Percentiles rank a stretch among this genome's conserved stretches.
Evolutionary conservation across 1,139 yeast genomes (phyloP).

Genomic region (Candida anutae): DNA sequence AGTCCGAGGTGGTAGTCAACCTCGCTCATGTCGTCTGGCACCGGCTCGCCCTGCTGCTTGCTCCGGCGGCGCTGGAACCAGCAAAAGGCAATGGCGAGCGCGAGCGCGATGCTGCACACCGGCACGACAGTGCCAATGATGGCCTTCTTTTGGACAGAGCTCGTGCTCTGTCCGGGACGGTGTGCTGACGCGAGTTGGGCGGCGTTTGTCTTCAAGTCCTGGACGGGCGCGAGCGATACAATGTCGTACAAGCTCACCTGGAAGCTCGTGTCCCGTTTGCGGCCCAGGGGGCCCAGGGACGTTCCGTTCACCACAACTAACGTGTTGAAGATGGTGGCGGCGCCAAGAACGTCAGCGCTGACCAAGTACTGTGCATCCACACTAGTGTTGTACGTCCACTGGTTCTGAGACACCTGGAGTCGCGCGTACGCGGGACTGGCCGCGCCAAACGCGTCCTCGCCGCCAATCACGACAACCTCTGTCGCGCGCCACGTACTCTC

Average conservation of each 20-base stretch:
- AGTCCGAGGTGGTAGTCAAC: conserved; percentile 30
- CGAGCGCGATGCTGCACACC: conserved; percentile 13
- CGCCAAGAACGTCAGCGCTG: conserved; percentile 26
- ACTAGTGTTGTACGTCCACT: conserved; percentile 38
- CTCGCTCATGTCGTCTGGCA: conserved; percentile 19
- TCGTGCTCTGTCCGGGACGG: neutral
- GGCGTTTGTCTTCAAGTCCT: conserved; percentile 12
- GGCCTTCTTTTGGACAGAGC: conserved; percentile 17
- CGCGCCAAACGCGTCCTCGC: conserved; percentile 17
- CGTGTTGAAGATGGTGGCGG: conserved; percentile 38
- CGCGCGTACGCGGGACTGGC: conserved; percentile 35
- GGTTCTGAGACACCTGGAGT: conserved; percentile 23
- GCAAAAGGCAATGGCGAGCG: conserved; percentile 12
- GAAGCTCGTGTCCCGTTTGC: conserved; percentile 12
- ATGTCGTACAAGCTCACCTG: conserved; percentile 20
- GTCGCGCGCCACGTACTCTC: conserved; percentile 15
- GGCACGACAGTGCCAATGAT: conserved; percentile 33
- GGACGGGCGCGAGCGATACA: conserved; percentile 14
- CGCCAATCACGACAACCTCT: conserved; percentile 32
- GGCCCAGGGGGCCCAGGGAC: no score
- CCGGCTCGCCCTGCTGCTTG: conserved; percentile 7
- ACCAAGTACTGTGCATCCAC: conserved; percentile 8
- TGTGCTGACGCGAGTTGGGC: conserved; percentile 4
- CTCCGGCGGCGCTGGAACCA: conserved; percentile 15
- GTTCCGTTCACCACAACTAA: conserved; percentile 26